Evolutionary conservation across 1,284 basidiomycete species (phyloP).

Genomic region (Cryptococcus sp.): DNA sequence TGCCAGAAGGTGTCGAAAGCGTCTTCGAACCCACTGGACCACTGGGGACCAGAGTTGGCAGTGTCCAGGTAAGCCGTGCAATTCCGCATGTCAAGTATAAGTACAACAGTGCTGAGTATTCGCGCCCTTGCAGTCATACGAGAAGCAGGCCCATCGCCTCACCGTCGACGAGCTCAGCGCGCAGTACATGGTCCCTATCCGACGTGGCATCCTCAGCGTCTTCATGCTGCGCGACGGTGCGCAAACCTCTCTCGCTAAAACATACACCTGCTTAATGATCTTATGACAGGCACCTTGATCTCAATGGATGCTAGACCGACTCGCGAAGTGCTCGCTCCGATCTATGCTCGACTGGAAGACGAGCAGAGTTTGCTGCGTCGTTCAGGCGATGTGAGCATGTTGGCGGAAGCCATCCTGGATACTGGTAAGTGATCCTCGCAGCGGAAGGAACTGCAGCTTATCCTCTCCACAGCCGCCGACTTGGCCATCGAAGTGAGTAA

Average conservation of each 20-base stretch:
- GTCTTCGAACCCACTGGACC: slow-evolving; percentile 47
- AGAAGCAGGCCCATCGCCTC: slow-evolving; percentile 42
- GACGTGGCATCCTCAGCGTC: slow-evolving; percentile 44
- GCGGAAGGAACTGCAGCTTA: background rate
- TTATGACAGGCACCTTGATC: slow-evolving; percentile 44
- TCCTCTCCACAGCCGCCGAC: slow-evolving; percentile 39
- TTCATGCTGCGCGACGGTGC: slow-evolving; percentile 52
- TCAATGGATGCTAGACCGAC: slow-evolving; percentile 42
- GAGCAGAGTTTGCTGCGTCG: slow-evolving; percentile 47
- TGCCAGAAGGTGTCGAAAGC: slow-evolving; percentile 50
- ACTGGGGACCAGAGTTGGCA: slow-evolving; percentile 16
- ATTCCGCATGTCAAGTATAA: background rate
- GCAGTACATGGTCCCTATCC: slow-evolving; percentile 52
- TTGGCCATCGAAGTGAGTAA: slow-evolving; percentile 39
- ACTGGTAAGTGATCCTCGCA: slow-evolving; percentile 33
- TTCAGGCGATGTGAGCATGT: slow-evolving; percentile 52
- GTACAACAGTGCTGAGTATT: background rate
- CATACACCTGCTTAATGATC: slow-evolving; percentile 1
- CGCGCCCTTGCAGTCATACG: slow-evolving; percentile 16
- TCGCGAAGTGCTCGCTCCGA: slow-evolving; percentile 46
- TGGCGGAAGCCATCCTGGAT: slow-evolving; percentile 51
- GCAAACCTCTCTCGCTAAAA: too few species aligned
- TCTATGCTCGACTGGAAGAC: slow-evolving; percentile 49
- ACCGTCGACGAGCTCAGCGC: slow-evolving; percentile 51
- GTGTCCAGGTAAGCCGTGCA: slow-evolving; percentile 17